Evolutionary conservation across 2,329 filamentous ascomycete genomes (phyloP), one percentile per base, ranked within the genome.

Genomic region (Botrytis byssoidea): DNA sequence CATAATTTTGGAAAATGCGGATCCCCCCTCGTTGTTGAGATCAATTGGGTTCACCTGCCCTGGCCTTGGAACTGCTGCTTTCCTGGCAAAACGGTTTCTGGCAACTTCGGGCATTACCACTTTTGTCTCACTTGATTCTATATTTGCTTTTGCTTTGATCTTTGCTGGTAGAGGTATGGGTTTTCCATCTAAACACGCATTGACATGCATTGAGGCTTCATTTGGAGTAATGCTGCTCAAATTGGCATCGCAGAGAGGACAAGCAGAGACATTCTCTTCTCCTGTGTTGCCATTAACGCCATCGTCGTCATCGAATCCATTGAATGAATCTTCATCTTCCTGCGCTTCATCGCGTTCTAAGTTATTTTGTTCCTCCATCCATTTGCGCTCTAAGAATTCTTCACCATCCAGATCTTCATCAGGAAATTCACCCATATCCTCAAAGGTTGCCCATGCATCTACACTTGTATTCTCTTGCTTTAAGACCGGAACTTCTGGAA

Each of bases 1-100:
- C 96, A 99, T 99, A 74, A 99, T 86, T 80, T 93, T 96, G 4
- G 92, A 91, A 79, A 99, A 99, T 0, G 95, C 96, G 5, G 95
- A 97, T 32, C 84, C 85, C 60, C 84, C 75, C 70, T 84, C 75
- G 70, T 80, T 77, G 72, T 81, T 44, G 4, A 92, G 80, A 10
- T 86, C 85, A 77, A 97, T 93, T 0, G 95, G 95, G 79, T 93
- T 96, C 10, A 89, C 85, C 81, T 98, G 95, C 0, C 92, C 93
- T 1, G 94, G 93, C 76, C 91, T 90, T 0, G 95, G 89, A 55
- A 94, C 86, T 2, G 89, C 88, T 25, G 92, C 90, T 77, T 80
- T 80, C 51, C 88, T 88, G 71, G 91, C 88, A 79, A 91, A 93
- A 16, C 89, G 87, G 78, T 76, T 80, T 37, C 75, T 77, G 22